These are phyloP conservation scores for Pythium pyrilobum DNA, from an alignment of 352 stramenopile genomes.

Conservation along the genomic window DNA sequence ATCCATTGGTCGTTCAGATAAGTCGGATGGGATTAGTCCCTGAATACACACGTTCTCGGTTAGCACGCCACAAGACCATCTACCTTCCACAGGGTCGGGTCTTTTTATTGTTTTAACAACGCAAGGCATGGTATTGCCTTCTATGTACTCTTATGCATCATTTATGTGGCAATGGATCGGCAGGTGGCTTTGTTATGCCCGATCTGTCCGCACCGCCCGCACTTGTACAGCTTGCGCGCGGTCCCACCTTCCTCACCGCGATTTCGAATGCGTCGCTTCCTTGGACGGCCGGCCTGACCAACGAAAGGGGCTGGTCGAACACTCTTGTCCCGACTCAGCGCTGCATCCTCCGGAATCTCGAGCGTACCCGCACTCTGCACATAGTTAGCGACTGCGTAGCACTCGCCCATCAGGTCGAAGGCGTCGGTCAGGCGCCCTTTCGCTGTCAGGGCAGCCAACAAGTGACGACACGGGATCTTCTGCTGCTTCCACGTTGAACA, in stretches of 20 bases:
- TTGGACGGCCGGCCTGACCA: conserved; percentile 11
- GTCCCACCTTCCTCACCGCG: conserved; percentile 3
- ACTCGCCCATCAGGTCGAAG: neutral
- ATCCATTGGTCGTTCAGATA: neutral
- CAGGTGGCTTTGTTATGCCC: conserved; percentile 2
- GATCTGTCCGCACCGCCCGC: neutral
- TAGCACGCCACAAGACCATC: conserved; percentile 1
- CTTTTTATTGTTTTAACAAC: neutral
- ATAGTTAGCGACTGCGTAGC: conserved; percentile 9
- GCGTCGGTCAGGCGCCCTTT: neutral
- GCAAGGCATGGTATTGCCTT: neutral
- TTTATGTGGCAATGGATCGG: neutral
- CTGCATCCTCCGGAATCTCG: conserved; percentile 7
- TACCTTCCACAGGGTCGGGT: neutral
- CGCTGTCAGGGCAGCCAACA: conserved; percentile 1
- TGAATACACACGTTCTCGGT: conserved; percentile 3
- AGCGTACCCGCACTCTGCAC: neutral
- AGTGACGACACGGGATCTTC: conserved; percentile 10
- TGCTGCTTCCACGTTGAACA: conserved; percentile 6
- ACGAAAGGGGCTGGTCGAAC: neutral
- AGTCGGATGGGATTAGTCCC: conserved; percentile 6
- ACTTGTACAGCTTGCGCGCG: conserved; percentile 1
- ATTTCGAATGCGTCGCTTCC: conserved; percentile 15
- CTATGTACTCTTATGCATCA: neutral
- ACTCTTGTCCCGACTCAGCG: neutral